Evolutionary conservation across 768 basidiomycete genomes (phyloP).

Genomic region (Exsudoporus frostii): DNA sequence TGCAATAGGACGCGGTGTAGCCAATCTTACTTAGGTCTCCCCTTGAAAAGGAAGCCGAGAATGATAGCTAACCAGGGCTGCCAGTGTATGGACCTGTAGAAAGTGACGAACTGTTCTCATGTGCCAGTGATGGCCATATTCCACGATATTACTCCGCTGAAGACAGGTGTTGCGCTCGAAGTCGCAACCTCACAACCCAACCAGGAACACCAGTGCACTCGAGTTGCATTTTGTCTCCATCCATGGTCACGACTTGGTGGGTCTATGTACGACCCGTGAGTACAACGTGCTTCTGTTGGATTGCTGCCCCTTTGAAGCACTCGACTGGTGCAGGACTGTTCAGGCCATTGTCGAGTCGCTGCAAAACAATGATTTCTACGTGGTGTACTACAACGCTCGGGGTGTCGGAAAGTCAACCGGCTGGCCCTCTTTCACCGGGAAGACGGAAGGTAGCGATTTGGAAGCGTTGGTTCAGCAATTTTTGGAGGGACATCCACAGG

Average conservation of each 20-base stretch:
- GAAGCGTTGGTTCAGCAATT: constrained; percentile 59
- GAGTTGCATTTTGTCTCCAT: constrained; percentile 69
- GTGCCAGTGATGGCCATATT: neutral
- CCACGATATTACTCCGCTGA: constrained; percentile 18
- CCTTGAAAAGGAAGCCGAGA: constrained; percentile 8
- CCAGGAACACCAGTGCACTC: constrained; percentile 27
- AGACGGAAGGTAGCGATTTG: constrained; percentile 68
- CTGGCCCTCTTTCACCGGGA: constrained; percentile 69
- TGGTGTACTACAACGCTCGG: constrained; percentile 73
- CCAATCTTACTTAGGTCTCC: neutral
- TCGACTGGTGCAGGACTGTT: constrained; percentile 11
- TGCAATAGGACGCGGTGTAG: neutral
- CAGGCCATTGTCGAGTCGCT: constrained; percentile 50
- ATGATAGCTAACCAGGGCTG: neutral
- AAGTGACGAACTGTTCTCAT: neutral
- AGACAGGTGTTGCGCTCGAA: constrained; percentile 46
- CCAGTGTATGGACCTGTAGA: neutral
- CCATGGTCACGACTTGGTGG: constrained; percentile 89
- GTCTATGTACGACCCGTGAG: constrained; percentile 72
- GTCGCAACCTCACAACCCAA: constrained; percentile 33
- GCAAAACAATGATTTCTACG: constrained; percentile 46
- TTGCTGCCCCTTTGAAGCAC: neutral
- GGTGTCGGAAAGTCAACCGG: constrained; percentile 75
- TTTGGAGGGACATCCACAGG: constrained; percentile 37
- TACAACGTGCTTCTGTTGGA: constrained; percentile 7